Conservation (phyloP, 2,329 filamentous ascomycete genomes). For the Eutypa lata region DNA sequence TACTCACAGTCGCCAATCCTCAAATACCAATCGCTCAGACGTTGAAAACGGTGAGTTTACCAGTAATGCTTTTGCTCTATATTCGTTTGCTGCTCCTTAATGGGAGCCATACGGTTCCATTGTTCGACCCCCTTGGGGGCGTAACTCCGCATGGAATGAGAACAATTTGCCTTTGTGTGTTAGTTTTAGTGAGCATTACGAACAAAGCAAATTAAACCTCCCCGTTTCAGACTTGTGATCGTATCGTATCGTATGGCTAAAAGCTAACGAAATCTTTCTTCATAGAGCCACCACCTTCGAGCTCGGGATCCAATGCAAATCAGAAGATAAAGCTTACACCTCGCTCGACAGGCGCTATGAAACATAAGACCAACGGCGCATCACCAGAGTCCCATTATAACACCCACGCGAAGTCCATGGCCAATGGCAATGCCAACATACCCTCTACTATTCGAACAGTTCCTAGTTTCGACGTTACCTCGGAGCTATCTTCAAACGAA, state of each 20-base stretch:
- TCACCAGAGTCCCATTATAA: conserved; percentile 16
- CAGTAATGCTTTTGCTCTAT: too few relatives aligned
- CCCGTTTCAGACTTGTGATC: not conserved
- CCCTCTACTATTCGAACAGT: conserved; percentile 56
- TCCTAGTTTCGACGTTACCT: conserved; percentile 49
- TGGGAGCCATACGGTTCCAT: too few relatives aligned
- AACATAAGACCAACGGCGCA: conserved; percentile 18
- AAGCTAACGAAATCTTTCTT: conserved; percentile 15
- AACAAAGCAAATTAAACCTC: not conserved
- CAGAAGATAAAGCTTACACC: conserved; percentile 17
- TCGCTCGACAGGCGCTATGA: conserved; percentile 17
- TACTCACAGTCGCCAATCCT: conserved; percentile 10
- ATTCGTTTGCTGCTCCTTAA: too few relatives aligned
- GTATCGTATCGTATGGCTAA: conserved; percentile 4
- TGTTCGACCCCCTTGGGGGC: too few relatives aligned
- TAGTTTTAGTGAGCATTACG: too few relatives aligned
- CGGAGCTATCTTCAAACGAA: conserved; percentile 35
- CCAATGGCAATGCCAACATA: conserved; percentile 29
- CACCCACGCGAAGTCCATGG: conserved; percentile 14
- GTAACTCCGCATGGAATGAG: too few relatives aligned
- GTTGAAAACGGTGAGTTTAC: conserved; percentile 27
- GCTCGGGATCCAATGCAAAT: conserved; percentile 18
- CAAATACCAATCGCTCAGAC: conserved; percentile 10
- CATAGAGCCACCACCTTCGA: conserved; percentile 15
- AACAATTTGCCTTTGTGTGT: too few relatives aligned